phyloP scores from a whole-genome alignment of 768 basidiomycete genomes.

The Boletus bicolor region DNA sequence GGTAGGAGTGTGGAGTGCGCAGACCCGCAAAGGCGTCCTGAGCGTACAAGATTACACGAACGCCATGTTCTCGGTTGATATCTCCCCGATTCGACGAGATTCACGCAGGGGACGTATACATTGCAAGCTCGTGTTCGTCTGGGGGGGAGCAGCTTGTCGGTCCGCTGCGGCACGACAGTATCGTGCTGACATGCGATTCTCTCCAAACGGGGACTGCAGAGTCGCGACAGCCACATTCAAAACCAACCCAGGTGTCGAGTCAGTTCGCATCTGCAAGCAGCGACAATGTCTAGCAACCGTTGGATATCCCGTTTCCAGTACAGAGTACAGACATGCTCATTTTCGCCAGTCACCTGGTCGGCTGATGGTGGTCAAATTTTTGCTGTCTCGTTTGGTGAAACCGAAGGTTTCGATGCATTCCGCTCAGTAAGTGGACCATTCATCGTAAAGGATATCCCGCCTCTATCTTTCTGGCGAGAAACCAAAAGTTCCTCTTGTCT shows the following conservation, averaged over 20 bases:
- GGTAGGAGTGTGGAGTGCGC: background rate
- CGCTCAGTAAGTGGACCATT: background rate
- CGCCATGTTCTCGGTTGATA: background rate
- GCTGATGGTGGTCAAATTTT: conserved; percentile 4
- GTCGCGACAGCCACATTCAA: background rate
- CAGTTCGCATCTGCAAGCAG: background rate
- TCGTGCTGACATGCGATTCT: background rate
- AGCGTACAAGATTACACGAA: background rate
- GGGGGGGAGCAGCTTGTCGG: background rate
- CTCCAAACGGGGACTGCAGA: background rate
- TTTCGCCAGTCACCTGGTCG: background rate
- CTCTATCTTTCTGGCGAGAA: background rate
- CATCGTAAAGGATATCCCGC: background rate
- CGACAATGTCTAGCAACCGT: background rate
- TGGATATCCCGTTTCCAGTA: background rate
- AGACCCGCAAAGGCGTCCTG: background rate
- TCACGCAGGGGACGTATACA: background rate
- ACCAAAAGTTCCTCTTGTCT: conserved; percentile 3
- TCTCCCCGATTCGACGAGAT: background rate
- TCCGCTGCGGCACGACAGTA: background rate
- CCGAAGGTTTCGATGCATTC: background rate
- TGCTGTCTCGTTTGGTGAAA: background rate
- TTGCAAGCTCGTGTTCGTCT: background rate
- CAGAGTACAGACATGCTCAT: too few species aligned
- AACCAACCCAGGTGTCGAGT: background rate